A percentile compares a stretch with the other conserved stretches of the same genome.
Conservation (phyloP, 1,284 basidiomycete genomes). For the Cutaneotrichosporon cutaneum region DNA sequence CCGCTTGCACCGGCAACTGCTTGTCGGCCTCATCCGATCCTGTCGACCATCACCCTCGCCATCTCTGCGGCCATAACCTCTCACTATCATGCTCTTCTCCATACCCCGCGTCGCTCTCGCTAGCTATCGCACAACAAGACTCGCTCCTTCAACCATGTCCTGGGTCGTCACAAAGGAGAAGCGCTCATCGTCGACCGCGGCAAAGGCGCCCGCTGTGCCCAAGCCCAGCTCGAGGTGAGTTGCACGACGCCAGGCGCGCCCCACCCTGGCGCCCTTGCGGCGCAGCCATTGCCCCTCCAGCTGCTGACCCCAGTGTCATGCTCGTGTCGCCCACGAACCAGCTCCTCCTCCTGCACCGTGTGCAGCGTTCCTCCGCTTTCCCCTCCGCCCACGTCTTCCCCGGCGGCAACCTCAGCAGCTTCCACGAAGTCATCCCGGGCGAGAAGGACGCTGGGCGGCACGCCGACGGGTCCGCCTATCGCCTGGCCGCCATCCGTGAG, state of each 20-base stretch:
- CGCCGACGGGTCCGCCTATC: constrained; percentile 19
- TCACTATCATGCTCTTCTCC: not conserved
- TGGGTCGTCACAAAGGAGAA: constrained; percentile 6
- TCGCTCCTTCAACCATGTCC: constrained; percentile 1
- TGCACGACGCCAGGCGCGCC: not conserved
- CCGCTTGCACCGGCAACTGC: not conserved
- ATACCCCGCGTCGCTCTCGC: not conserved
- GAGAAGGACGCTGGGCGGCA: constrained; percentile 10
- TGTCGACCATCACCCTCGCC: not conserved
- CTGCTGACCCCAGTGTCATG: constrained; percentile 9
- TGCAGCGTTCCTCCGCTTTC: constrained; percentile 54
- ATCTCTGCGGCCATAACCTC: not conserved
- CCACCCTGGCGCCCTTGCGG: no score
- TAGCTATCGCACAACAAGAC: not conserved
- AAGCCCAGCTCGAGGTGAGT: constrained; percentile 9
- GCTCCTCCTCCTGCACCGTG: constrained; percentile 45
- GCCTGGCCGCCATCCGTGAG: constrained; percentile 24
- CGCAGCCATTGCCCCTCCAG: not conserved
- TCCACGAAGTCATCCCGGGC: constrained; percentile 37
- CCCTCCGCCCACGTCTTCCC: constrained; percentile 56
- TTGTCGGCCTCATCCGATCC: not conserved
- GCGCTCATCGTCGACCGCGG: not conserved
- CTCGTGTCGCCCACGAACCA: constrained; percentile 46
- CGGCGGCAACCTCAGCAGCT: constrained; percentile 51
- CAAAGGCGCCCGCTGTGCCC: constrained; percentile 2